A percentile compares a stretch with the other conserved stretches of the same genome.
These are phyloP conservation scores for Pilaira anomala DNA, from an alignment of 192 early-diverging fungal genomes.

Conservation along the genomic window DNA sequence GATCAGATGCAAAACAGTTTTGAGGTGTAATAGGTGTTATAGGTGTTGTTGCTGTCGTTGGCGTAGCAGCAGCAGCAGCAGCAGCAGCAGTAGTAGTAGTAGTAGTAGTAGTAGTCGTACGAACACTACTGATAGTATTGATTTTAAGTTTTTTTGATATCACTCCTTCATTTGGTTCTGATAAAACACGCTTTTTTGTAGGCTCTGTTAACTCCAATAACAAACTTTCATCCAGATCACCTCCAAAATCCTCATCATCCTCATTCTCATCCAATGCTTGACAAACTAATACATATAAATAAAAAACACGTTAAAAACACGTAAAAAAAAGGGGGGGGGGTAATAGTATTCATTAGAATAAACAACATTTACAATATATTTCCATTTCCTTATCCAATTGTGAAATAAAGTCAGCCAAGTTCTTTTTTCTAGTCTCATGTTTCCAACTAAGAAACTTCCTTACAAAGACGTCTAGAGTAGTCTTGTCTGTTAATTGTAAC, in stretches of 20 bases:
- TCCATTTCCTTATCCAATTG: background rate
- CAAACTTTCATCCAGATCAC: no score
- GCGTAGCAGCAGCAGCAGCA: no score
- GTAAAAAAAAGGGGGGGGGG: background rate
- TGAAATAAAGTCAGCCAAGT: background rate
- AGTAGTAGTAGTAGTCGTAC: no score
- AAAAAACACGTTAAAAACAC: background rate
- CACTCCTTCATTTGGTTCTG: background rate
- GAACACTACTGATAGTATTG: no score
- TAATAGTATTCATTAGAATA: background rate
- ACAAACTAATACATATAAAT: no score
- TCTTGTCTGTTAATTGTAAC: background rate
- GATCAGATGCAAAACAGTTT: no score
- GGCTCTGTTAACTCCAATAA: no score
- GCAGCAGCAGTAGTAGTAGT: no score
- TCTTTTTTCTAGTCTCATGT: conserved; percentile 4
- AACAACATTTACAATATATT: background rate
- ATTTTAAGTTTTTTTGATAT: no score
- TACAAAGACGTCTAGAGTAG: background rate
- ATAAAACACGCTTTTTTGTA: no score
- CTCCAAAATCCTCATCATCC: background rate
- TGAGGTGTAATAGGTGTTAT: background rate
- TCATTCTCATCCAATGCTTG: background rate
- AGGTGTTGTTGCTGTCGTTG: no score
- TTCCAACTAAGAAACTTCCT: background rate